These are phyloP conservation scores for Rhododendron vialii DNA, from an alignment of 148 eudicot species.

Conservation along the genomic window DNA sequence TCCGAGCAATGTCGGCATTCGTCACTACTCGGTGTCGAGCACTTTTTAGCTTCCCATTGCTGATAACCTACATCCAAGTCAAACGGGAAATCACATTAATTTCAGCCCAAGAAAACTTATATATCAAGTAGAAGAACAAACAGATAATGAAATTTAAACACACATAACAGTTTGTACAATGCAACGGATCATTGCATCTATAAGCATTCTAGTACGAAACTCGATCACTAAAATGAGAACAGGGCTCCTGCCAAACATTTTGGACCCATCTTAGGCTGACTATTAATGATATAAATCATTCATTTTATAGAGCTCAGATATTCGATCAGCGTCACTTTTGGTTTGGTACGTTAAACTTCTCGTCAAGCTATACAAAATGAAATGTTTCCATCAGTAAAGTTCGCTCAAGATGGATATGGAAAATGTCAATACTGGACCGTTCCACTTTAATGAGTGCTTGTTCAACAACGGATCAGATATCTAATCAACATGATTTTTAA, in stretches of 20 bases:
- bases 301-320: neutral
- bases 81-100: neutral
- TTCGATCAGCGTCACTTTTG: neutral
- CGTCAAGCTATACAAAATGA: neutral
- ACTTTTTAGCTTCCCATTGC: conserved; percentile 35
- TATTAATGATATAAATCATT: neutral
- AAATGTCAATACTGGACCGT: neutral
- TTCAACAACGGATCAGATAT: neutral
- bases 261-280: neutral
- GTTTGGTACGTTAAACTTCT: neutral
- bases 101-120: neutral
- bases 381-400: neutral
- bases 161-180: neutral
- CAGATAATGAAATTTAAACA: neutral
- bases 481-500: neutral
- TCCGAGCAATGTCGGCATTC: conserved; percentile 19
- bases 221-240: neutral
- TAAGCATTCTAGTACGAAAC: neutral
- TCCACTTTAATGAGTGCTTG: neutral
- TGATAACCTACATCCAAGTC: neutral
- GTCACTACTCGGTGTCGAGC: neutral
- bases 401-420: neutral
- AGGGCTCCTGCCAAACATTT: neutral
- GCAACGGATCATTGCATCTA: neutral
- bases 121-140: neutral